Percentiles rank a stretch among this genome's conserved stretches.
phyloP scores from a whole-genome alignment of 192 early-diverging fungal species.

The Mortierella hygrophila region DNA sequence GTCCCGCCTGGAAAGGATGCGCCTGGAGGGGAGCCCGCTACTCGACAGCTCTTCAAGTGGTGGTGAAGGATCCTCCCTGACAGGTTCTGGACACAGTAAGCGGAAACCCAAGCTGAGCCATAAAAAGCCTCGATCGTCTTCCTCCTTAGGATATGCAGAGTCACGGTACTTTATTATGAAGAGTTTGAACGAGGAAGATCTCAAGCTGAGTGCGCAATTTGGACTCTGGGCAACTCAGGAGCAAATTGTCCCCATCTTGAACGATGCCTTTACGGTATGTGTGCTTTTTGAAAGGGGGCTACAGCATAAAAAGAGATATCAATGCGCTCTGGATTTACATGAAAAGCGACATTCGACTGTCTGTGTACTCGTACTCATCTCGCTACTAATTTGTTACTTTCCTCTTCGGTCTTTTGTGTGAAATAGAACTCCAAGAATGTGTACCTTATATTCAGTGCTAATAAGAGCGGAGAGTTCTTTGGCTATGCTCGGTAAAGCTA shows the following conservation, averaged over 20 bases:
- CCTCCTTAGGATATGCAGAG: constrained; percentile 37
- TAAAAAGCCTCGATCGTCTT: constrained; percentile 46
- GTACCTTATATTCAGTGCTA: constrained; percentile 64
- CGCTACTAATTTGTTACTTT: neutral
- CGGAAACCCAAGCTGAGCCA: neutral
- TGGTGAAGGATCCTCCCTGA: constrained; percentile 6
- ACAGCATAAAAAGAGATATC: neutral
- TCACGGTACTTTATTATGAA: constrained; percentile 64
- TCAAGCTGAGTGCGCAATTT: constrained; percentile 62
- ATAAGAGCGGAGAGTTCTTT: constrained; percentile 68
- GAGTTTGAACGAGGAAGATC: constrained; percentile 63
- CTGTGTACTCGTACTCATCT: constrained; percentile 6
- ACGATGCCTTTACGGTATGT: constrained; percentile 58
- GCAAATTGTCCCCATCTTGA: constrained; percentile 61
- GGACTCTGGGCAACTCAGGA: constrained; percentile 66
- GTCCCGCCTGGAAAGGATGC: constrained; percentile 30
- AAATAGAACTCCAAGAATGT: constrained; percentile 57
- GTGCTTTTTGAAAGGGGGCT: neutral
- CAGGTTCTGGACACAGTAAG: neutral
- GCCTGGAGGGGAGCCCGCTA: constrained; percentile 32
- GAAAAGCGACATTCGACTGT: neutral
- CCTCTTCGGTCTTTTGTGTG: neutral
- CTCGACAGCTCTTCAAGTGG: constrained; percentile 34
- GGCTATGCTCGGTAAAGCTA: constrained; percentile 58
- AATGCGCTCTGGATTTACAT: neutral